Evolutionary conservation across 2,329 filamentous ascomycete species (phyloP).

Genomic region (Botryotinia globosa): DNA sequence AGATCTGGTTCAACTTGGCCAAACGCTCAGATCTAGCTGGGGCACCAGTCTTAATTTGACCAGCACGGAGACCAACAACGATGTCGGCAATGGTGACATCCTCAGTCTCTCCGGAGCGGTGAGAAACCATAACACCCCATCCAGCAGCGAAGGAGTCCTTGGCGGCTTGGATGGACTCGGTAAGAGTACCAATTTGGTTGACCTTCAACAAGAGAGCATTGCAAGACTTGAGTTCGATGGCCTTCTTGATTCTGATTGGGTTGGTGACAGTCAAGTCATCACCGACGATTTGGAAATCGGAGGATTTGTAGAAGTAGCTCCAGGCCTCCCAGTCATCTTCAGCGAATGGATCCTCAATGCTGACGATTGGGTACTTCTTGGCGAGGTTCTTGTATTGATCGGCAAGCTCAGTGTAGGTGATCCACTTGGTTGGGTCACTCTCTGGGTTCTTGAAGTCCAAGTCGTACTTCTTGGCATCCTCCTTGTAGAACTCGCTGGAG

Average conservation of each 20-base stretch:
- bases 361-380: constrained; percentile 97
- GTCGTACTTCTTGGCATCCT: constrained; percentile 97
- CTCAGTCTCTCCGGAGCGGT: constrained; percentile 98
- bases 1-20: constrained; percentile 99
- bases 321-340: constrained; percentile 99
- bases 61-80: constrained; percentile 90
- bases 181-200: constrained; percentile 99
- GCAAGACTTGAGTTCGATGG: constrained; percentile 97
- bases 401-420: constrained; percentile 97
- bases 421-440: constrained; percentile 92
- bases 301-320: constrained; percentile 99
- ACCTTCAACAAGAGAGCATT: constrained; percentile 98
- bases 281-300: constrained; percentile 96
- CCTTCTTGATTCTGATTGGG: constrained; percentile 98
- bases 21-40: constrained; percentile 95
- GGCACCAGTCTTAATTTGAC: constrained; percentile 99
- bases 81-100: constrained; percentile 99
- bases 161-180: constrained; percentile 97
- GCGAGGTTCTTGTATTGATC: constrained; percentile 82
- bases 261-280: constrained; percentile 99
- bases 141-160: constrained; percentile 95
- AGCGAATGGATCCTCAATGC: constrained; percentile 97
- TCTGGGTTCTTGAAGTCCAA: constrained; percentile 99
- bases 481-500: constrained; percentile 99
- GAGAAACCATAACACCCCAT: constrained; percentile 99